Percentiles rank a stretch among this genome's conserved stretches.
phyloP scores from a whole-genome alignment of 2,329 filamentous ascomycete species.

The Alternaria burnsii region DNA sequence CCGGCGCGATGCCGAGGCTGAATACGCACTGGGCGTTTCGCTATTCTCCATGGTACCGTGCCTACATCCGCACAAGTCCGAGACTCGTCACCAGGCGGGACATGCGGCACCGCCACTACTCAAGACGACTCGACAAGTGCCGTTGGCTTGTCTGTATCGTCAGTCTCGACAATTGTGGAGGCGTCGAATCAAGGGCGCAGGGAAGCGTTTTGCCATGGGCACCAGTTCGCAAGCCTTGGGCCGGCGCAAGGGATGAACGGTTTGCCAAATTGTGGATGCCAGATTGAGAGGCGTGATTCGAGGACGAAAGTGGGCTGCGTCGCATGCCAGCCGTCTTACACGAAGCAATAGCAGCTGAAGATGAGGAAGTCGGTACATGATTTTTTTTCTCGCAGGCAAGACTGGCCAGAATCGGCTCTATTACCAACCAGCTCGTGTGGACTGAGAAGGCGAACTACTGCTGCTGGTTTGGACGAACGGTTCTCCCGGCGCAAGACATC shows the following conservation, averaged over 20 bases:
- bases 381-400: slow-evolving; percentile 4
- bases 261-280: slow-evolving; percentile 35
- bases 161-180: slow-evolving; percentile 13
- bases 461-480: slow-evolving; percentile 16
- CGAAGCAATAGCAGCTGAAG: slow-evolving; percentile 36
- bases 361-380: slow-evolving; percentile 11
- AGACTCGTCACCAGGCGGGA: slow-evolving; percentile 42
- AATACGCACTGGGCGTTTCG: slow-evolving; percentile 28
- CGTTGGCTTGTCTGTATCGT: slow-evolving; percentile 18
- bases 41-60: slow-evolving; percentile 31
- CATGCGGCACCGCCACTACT: slow-evolving; percentile 38
- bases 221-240: slow-evolving; percentile 23
- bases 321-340: slow-evolving; percentile 29
- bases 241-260: slow-evolving; percentile 39
- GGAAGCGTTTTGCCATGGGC: slow-evolving; percentile 30
- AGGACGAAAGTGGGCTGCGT: slow-evolving; percentile 32
- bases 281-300: slow-evolving; percentile 41
- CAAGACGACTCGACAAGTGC: slow-evolving; percentile 22
- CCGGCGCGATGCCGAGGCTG: slow-evolving; percentile 29
- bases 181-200: slow-evolving; percentile 34
- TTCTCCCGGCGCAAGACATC: slow-evolving; percentile 30
- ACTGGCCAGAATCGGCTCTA: slow-evolving; percentile 34
- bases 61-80: slow-evolving; percentile 42
- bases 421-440: slow-evolving; percentile 18
- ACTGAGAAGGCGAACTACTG: not conserved